Base-by-base conservation (phyloP, 73 alveolate genomes). In the Paraurostyla sp. region DNA sequence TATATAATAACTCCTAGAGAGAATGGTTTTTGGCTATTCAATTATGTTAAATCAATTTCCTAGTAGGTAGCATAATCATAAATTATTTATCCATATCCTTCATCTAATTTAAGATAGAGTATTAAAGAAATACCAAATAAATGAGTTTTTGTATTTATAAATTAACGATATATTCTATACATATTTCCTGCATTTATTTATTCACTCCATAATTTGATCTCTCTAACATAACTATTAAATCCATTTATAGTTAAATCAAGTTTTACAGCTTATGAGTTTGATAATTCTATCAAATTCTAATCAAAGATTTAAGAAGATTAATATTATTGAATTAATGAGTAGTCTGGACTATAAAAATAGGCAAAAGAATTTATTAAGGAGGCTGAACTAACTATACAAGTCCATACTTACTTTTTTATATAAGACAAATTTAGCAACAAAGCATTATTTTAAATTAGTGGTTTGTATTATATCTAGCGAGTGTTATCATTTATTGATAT, bases 191-290 rank as follows among this genome's bases (percentile, higher is more conserved):
- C 40, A 65, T 65, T 65, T 25, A 65, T 65, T 3, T 38, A 40
- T 35, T 65, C 56, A 4, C 42, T 65, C 82, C 82, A 65, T 13
- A 65, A n/a, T 40, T 65, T 65, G 9, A 65, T 65, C 25, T 65
- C 82, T 40, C 82, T 65, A 15, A 65, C 1, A 65, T 65, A 65
- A 1, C 82, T 58, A 38, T 20, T 33, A 65, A 65, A 65, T 32
- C n/a, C 35, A 65, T 18, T 35, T 33, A 65, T 40, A 4, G 6
- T 32, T 4, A 65, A 22, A 7, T 36, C 13, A 6, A 2, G 29
- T 18, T 7, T 15, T 36, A 0, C 7, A 6, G 9, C 82, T 58
- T 38, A 18, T 38, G n/a, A n/a, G n/a, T n/a, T n/a, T n/a, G n/a
- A n/a, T n/a, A n/a, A n/a, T n/a, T n/a, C n/a, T n/a, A n/a, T n/a